Evolutionary conservation across 495 filamentous ascomycete species (phyloP), one percentile per base, ranked within the genome.

Genomic region (Aspergillus bridgeri): DNA sequence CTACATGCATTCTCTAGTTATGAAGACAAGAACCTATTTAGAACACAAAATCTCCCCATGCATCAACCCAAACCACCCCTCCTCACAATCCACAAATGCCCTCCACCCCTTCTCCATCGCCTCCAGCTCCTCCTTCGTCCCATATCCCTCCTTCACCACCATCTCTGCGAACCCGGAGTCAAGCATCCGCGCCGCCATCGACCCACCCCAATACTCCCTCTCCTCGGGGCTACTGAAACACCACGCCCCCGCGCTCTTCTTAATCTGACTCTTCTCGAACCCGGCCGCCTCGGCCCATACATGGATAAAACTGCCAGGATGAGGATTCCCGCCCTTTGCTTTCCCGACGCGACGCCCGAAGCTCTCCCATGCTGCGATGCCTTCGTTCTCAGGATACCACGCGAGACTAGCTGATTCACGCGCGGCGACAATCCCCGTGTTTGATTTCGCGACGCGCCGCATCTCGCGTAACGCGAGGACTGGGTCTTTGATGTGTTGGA

Each of bases 1-100:
- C n/a, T n/a, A n/a, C n/a, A n/a, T n/a, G n/a, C n/a, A n/a, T n/a
- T n/a, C n/a, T n/a, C n/a, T n/a, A 3, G 5, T 29, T 29, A 29
- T 29, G 27, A 6, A 3, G 19, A 45, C 7, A 46, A 6, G 43
- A 46, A 7, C 1, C 62, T 50, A 69, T 48, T 75, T 77, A 54
- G 68, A 72, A 67, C 79, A 83, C 20, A 83, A 57, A 46, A 86
- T 75, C 68, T 86, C 72, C 42, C 79, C 80, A 70, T 81, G 71
- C 44, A 83, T 51, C 23, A 83, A 53, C 21, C 67, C 70, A 68
- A 79, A 81, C 77, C 82, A 83, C 9, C 68, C 80, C 53, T 83
- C 75, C 49, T 78, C 74, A 46, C 70, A 57, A 54, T 72, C 66
- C 5, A 73, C 75, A 72, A 73, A 83, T 33, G 63, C 62, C 56